A percentile compares a stretch with the other conserved stretches of the same genome.
These are phyloP conservation scores for Cercophora samala DNA, from an alignment of 495 filamentous ascomycete genomes.

Conservation along the genomic window DNA sequence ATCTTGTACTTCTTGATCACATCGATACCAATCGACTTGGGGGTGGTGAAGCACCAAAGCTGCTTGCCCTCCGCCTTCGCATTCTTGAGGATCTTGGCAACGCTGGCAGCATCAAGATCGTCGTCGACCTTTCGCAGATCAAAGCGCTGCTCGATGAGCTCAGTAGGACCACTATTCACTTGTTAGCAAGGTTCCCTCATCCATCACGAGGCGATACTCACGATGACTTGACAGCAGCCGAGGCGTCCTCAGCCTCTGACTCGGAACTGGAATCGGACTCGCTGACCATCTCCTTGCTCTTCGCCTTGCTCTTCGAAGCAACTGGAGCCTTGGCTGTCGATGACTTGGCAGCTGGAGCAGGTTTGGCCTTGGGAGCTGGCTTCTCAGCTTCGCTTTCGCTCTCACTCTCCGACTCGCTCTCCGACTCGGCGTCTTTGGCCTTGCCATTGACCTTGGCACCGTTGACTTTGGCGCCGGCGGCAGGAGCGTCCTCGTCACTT, in stretches of 20 bases:
- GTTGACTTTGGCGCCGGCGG: slow-evolving; percentile 9
- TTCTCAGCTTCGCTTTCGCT: slow-evolving; percentile 30
- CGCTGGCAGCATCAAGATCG: slow-evolving; percentile 35
- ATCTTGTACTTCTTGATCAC: slow-evolving; percentile 47
- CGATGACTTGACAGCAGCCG: slow-evolving; percentile 29
- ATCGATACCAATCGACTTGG: slow-evolving; percentile 47
- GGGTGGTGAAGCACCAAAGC: slow-evolving; percentile 51
- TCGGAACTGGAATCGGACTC: slow-evolving; percentile 29
- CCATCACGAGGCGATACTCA: slow-evolving; percentile 13
- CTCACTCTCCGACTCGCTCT: slow-evolving; percentile 24
- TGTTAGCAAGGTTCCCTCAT: slow-evolving; percentile 20
- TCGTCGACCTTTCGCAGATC: slow-evolving; percentile 33
- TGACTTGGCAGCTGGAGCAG: slow-evolving; percentile 12
- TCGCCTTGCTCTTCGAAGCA: slow-evolving; percentile 11
- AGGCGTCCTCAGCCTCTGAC: slow-evolving; percentile 28
- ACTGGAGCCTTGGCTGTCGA: slow-evolving; percentile 8
- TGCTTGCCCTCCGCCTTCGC: slow-evolving; percentile 48
- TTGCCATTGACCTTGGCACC: slow-evolving; percentile 16
- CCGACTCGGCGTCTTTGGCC: slow-evolving; percentile 20
- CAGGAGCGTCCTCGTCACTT: slow-evolving; percentile 14
- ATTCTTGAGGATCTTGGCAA: slow-evolving; percentile 40
- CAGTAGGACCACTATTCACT: slow-evolving; percentile 13
- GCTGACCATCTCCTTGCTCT: slow-evolving; percentile 26
- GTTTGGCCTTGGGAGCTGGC: slow-evolving; percentile 15
- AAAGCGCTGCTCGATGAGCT: slow-evolving; percentile 31